Evolutionary conservation across 768 basidiomycete species (phyloP), one percentile per base, ranked within the genome.

Genomic region (Leccinum subtestaceum): DNA sequence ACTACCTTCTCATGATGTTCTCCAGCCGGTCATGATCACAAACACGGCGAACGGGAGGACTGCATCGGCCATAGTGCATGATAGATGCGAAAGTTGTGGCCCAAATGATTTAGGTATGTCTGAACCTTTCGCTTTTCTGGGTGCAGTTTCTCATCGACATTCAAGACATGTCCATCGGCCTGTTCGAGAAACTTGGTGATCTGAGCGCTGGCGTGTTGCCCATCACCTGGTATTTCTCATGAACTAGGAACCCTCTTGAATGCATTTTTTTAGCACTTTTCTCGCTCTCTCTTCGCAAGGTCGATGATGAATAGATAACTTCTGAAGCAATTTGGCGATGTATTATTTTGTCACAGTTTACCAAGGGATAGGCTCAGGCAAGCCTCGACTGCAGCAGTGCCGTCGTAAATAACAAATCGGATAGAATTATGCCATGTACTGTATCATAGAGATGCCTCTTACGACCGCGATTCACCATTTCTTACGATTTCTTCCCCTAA

Each of bases 161-260:
- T 25, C 12, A 68, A 91, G 88, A 91, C 69, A 80, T 90, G 84
- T 88, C 87, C 29, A 80, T 81, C 9, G 76, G 77, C 7, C 67
- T 87, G 34, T 91, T 91, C 72, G 3, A 81, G 66, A 61, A 81
- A 58, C 67, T 91, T 49, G 81, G 72, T 17, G 27, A 65, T 5
- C 80, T 87, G 48, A 68, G 62, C 58, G 67, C 71, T 10, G 88
- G 88, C 32, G 78, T 78, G 43, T 68, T 89, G 36, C 57, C 66
- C n/a, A 76, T 89, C 60, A 69, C 70, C 3, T 90, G 88, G 89
- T 67, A 84, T 63, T 88, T 84, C 76, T 79, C 81, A 83, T 31
- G 32, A 5, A 65, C 70, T 69, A 63, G 4, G 80, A 56, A 3
- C 80, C 60, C 19, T n/a, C 80, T 12, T 82, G 60, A 78, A 48